A percentile compares a stretch with the other conserved stretches of the same genome.
Evolutionary conservation across 495 filamentous ascomycete genomes (phyloP).

Genomic region (Rostrohypoxylon terebratum): DNA sequence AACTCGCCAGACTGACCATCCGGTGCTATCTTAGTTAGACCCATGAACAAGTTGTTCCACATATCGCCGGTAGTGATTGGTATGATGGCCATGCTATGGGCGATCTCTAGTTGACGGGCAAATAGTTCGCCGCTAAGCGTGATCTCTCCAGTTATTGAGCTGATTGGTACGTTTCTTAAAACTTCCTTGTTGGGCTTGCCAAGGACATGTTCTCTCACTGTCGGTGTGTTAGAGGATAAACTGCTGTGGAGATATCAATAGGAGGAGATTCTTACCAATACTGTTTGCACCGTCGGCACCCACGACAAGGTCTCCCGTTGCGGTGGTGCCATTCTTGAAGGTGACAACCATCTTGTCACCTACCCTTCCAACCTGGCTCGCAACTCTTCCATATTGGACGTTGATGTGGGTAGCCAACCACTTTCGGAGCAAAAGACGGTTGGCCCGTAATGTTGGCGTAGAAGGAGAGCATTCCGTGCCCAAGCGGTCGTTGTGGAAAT

Average conservation of each 20-base stretch:
- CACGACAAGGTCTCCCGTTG: slow-evolving; percentile 45
- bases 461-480: slow-evolving; percentile 41
- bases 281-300: slow-evolving; percentile 54
- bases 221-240: slow-evolving; percentile 3
- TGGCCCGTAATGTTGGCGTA: slow-evolving; percentile 37
- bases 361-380: slow-evolving; percentile 41
- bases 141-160: slow-evolving; percentile 44
- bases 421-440: slow-evolving; percentile 43
- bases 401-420: slow-evolving; percentile 44
- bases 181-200: slow-evolving; percentile 39
- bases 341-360: slow-evolving; percentile 41
- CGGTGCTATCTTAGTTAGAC: slow-evolving; percentile 37
- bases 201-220: slow-evolving; percentile 54
- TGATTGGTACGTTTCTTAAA: slow-evolving; percentile 40
- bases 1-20: slow-evolving; percentile 43
- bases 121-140: slow-evolving; percentile 42
- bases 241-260: not conserved
- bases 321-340: slow-evolving; percentile 44
- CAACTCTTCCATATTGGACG: slow-evolving; percentile 46
- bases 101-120: slow-evolving; percentile 46
- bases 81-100: slow-evolving; percentile 45
- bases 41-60: slow-evolving; percentile 42
- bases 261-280: slow-evolving; percentile 31
- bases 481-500: slow-evolving; percentile 43
- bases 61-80: slow-evolving; percentile 33